phyloP scores from a whole-genome alignment of 2,329 filamentous ascomycete species.

The Pseudopithomyces maydicus region DNA sequence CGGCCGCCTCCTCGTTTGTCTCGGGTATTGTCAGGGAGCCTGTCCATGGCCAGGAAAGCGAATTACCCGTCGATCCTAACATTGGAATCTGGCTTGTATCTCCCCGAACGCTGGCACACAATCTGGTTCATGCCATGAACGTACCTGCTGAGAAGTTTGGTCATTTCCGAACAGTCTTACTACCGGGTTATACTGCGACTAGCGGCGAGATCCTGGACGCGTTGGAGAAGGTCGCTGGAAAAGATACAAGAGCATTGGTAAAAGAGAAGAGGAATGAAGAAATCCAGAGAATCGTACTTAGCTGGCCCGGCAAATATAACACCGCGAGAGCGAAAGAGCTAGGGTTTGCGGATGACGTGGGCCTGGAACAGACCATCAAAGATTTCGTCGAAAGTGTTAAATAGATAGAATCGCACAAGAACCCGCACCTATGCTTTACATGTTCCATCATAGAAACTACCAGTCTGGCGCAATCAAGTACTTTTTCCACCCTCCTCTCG shows the following conservation, averaged over 20 bases:
- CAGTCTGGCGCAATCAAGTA: slow-evolving; percentile 17
- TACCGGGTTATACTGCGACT: slow-evolving; percentile 61
- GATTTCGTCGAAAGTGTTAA: slow-evolving; percentile 47
- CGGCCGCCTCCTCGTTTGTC: slow-evolving; percentile 67
- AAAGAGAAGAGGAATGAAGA: slow-evolving; percentile 57
- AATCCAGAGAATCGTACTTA: slow-evolving; percentile 59
- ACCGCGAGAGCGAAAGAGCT: slow-evolving; percentile 60
- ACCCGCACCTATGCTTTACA: no score
- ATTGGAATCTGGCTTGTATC: slow-evolving; percentile 64
- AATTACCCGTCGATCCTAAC: slow-evolving; percentile 56
- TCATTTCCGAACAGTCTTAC: slow-evolving; percentile 57
- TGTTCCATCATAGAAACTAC: background rate
- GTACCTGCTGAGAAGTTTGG: slow-evolving; percentile 57
- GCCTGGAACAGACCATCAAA: slow-evolving; percentile 53
- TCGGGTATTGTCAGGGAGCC: slow-evolving; percentile 70
- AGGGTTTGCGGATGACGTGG: slow-evolving; percentile 57
- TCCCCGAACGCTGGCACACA: slow-evolving; percentile 59
- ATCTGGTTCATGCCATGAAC: slow-evolving; percentile 58
- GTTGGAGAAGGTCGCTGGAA: slow-evolving; percentile 59
- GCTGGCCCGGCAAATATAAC: slow-evolving; percentile 63
- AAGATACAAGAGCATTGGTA: slow-evolving; percentile 57
- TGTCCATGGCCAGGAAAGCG: slow-evolving; percentile 58
- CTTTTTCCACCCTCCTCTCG: slow-evolving; percentile 14
- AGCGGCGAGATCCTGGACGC: slow-evolving; percentile 63
- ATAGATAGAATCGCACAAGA: background rate